Conservation (phyloP, 495 filamentous ascomycete species). For the Penicillium coprophilum region DNA sequence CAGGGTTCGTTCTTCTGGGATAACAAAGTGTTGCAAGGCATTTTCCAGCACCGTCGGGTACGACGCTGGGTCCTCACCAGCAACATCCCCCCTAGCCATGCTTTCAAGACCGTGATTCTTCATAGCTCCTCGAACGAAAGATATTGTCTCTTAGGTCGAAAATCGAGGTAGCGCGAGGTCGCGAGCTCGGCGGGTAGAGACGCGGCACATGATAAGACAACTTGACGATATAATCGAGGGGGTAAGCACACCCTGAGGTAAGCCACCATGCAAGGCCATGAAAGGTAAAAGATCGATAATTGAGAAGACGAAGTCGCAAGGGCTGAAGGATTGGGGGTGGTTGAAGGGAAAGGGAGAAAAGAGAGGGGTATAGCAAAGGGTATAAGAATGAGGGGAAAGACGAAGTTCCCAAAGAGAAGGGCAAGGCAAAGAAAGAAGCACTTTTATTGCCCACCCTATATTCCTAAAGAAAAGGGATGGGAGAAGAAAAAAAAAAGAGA, state of each 20-base stretch:
- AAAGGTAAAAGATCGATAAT: conserved; percentile 27
- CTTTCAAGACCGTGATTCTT: conserved; percentile 15
- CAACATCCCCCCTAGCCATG: conserved; percentile 17
- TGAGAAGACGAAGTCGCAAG: conserved; percentile 28
- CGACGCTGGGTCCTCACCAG: conserved; percentile 13
- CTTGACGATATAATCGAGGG: conserved; percentile 24
- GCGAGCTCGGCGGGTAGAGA: conserved; percentile 32
- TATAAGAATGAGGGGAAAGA: conserved; percentile 12
- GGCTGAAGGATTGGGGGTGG: conserved; percentile 19
- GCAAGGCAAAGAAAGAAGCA: conserved; percentile 1
- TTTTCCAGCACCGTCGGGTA: conserved; percentile 32
- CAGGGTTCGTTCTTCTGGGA: conserved; percentile 34
- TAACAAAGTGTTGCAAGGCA: conserved; percentile 27
- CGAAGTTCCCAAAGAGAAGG: conserved; percentile 7
- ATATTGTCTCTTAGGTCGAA: conserved; percentile 16
- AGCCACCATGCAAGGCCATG: conserved; percentile 39
- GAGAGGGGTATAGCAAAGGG: conserved; percentile 19
- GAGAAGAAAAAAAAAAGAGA: conserved; percentile 8
- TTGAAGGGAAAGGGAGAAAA: conserved; percentile 23
- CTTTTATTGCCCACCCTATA: background rate
- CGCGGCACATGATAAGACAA: conserved; percentile 41
- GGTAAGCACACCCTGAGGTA: conserved; percentile 31
- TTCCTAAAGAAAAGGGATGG: conserved; percentile 6
- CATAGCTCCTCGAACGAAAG: conserved; percentile 17
- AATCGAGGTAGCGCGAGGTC: conserved; percentile 34